Conservation (phyloP, 2,329 filamentous ascomycete genomes). For the Verticillium nubilum region DNA sequence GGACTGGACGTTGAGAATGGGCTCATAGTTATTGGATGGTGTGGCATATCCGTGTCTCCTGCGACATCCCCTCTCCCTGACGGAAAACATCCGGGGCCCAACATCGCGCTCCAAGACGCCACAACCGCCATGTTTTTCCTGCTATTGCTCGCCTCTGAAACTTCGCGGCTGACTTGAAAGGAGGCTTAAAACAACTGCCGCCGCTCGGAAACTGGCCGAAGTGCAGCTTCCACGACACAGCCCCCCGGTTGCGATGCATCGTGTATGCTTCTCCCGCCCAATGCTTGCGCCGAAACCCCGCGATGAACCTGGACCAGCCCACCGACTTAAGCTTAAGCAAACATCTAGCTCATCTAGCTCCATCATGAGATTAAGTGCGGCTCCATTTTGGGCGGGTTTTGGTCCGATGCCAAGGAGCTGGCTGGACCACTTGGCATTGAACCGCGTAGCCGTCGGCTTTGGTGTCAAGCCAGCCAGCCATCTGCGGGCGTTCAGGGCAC, state of each 20-base stretch:
- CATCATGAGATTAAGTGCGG: not conserved
- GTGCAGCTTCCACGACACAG: not conserved
- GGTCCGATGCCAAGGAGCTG: not conserved
- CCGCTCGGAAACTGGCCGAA: not conserved
- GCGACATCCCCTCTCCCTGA: too few relatives aligned
- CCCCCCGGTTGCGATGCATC: not conserved
- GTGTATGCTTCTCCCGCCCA: not conserved
- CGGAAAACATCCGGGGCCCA: not conserved
- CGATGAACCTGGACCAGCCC: not conserved
- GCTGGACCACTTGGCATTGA: not conserved
- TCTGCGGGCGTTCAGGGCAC: not conserved
- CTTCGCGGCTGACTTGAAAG: not conserved
- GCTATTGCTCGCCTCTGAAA: not conserved
- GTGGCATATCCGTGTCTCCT: too few relatives aligned
- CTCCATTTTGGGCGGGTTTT: not conserved
- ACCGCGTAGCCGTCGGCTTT: not conserved
- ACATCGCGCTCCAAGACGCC: not conserved
- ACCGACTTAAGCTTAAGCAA: not conserved
- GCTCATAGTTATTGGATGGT: not conserved
- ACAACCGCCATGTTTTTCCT: not conserved
- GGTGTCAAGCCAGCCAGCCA: not conserved
- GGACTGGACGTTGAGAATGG: not conserved
- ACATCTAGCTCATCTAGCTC: not conserved
- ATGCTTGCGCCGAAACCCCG: not conserved
- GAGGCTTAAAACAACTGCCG: not conserved